Conservation (phyloP, 768 basidiomycete species). For the Zangia roseola region DNA sequence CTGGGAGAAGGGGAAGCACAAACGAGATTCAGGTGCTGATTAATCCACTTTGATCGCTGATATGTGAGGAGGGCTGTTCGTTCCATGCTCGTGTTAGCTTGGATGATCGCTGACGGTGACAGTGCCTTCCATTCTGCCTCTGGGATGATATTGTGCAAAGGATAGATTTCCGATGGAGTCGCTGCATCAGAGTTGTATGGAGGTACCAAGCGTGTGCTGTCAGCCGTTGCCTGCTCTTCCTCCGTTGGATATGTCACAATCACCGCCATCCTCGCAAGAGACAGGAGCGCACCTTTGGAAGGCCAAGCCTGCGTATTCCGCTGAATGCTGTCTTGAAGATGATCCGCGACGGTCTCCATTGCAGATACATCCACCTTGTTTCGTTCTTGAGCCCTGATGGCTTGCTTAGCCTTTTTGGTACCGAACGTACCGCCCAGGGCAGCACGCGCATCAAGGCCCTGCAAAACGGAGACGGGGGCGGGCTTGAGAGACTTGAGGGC, state of each 20-base stretch:
- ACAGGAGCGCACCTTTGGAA: conserved; percentile 55
- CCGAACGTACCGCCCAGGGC: conserved; percentile 92
- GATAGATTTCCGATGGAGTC: conserved; percentile 72
- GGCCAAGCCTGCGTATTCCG: conserved; percentile 68
- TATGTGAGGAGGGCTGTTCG: conserved; percentile 59
- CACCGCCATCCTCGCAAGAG: neutral
- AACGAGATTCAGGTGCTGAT: conserved; percentile 51
- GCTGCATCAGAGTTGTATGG: conserved; percentile 64
- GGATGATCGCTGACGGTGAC: conserved; percentile 52
- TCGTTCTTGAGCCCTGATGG: conserved; percentile 81
- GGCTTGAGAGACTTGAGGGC: conserved; percentile 67
- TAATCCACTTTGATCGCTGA: conserved; percentile 67
- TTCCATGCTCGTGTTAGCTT: conserved; percentile 46
- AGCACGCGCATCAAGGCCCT: conserved; percentile 62
- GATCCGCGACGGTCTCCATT: conserved; percentile 80
- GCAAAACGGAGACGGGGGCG: conserved; percentile 46
- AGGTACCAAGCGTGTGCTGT: conserved; percentile 74
- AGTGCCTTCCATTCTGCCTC: conserved; percentile 79
- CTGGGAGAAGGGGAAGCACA: conserved; percentile 47
- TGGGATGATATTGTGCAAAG: conserved; percentile 73
- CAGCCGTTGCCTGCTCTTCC: conserved; percentile 60
- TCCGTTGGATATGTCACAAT: conserved; percentile 39
- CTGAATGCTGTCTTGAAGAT: conserved; percentile 82
- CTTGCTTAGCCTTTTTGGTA: conserved; percentile 88
- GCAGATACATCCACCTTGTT: conserved; percentile 87